Base-by-base conservation (phyloP, 805 yeast genomes). In the Sugiyamaella qingdaonensis region DNA sequence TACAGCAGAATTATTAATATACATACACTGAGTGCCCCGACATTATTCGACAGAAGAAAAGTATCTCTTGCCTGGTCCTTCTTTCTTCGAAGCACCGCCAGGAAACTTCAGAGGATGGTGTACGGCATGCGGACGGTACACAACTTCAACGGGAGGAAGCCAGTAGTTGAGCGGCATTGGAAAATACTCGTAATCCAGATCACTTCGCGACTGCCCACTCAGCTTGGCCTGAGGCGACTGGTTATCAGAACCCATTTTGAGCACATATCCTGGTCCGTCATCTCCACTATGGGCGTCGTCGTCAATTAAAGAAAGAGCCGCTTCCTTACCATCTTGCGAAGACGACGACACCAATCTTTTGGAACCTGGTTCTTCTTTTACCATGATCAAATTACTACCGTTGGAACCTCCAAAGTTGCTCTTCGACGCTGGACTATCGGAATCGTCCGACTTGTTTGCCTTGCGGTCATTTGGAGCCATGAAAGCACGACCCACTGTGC, bases 121-220 rank as follows among this genome's bases (percentile, higher is more conserved):
- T 5, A 76, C 81, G 4, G 80, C 71, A 60, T 78, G 82, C 0
- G 82, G 82, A 53, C 79, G 74, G 60, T 78, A 78, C 4, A 78
- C 82, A 44, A 74, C 80, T 61, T 78, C 79, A 36, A 78, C 78
- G 2, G 82, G 82, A 5, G 81, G 81, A 50, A 77, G 63, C 64
- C 77, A 78, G 59, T 78, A 78, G 27, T 77, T 79, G 53, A 70
- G 70, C 53, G 76, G 75, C 46, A 78, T 73, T 1, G 81, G 80
- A 62, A 77, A 78, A 56, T 78, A 78, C 55, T 77, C 77, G 59
- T 79, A 79, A 49, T 62, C 63, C 33, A 55, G 51, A 29, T 56
- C 60, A 32, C 48, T 39, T 32, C 60, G 53, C 33, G 50, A 45
- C 36, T 34, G 48, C 10, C 35, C 27, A 11, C 37, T n/a, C 1